Base-by-base conservation (phyloP, 768 basidiomycete genomes). In the Rickenella mellea region DNA sequence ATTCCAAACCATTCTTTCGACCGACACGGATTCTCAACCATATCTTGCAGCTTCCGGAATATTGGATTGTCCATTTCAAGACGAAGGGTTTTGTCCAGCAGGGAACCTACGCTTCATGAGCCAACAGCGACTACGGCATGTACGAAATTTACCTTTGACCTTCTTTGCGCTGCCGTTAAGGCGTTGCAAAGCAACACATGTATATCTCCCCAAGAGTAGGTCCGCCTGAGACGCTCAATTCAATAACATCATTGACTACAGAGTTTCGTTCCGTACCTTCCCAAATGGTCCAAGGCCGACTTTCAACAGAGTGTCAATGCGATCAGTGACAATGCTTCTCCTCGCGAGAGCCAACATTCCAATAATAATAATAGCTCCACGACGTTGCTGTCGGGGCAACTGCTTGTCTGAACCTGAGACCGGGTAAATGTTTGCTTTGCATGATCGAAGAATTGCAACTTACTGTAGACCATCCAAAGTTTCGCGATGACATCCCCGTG, bases 381-480 rank as follows among this genome's bases (percentile, higher is more conserved):
- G 76, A n/a, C 94, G 73, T 58, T 98, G 96, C 27, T 71, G 70
- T 47, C 78, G 78, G 0, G 90, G 90, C 26, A 99, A 69, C 8
- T 73, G 69, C 50, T 75, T 75, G 6, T 79, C 71, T 8, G 81
- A 80, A 53, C 85, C 93, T 96, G 45, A 3, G 39, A 29, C 31
- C 27, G 14, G 10, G 28, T 24, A 14, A 5, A 22, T 14, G 20
- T 12, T 31, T 48, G 17, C n/a, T n/a, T n/a, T n/a, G 28, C 17
- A 28, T 29, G 31, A 10, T 14, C 10, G 19, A 7, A 33, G 15
- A 25, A 20, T 5, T 0, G 15, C 4, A 6, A 65, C 85, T 54
- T 54, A 92, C 93, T 83, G 59, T 98, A 99, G 21, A 93, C 87
- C 51, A 91, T 84, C 96, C 96, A 99, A 1, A 99, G 72, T 65